Conservation (phyloP, 495 filamentous ascomycete species). For the Polyplosphaeria fusca region DNA sequence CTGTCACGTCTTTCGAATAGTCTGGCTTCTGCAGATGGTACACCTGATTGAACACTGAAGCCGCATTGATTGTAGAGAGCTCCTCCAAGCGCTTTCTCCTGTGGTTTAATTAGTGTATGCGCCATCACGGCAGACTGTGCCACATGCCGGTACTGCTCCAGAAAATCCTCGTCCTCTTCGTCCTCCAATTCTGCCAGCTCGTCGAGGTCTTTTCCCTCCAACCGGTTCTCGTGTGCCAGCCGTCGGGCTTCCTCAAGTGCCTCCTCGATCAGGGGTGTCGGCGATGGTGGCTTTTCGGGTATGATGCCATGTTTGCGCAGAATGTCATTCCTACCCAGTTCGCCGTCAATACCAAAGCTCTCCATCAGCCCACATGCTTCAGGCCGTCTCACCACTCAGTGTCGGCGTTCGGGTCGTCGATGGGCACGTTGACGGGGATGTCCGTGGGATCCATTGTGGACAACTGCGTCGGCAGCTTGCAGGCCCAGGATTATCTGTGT, state of each 20-base stretch:
- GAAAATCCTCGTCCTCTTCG: conserved; percentile 86
- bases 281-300: conserved; percentile 91
- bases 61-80: conserved; percentile 66
- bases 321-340: conserved; percentile 82
- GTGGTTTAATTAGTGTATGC: background rate
- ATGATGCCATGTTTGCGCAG: conserved; percentile 94
- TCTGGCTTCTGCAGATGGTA: conserved; percentile 93
- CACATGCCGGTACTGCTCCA: conserved; percentile 69
- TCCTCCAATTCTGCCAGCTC: conserved; percentile 93
- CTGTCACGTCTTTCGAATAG: conserved; percentile 88
- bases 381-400: conserved; percentile 79
- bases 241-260: conserved; percentile 78
- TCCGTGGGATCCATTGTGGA: conserved; percentile 46
- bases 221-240: conserved; percentile 80
- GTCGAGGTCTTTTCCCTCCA: conserved; percentile 90
- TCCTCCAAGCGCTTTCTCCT: conserved; percentile 80
- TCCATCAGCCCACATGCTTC: background rate
- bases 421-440: conserved; percentile 74
- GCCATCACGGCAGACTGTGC: background rate
- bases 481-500: too few relatives aligned
- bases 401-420: conserved; percentile 93
- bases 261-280: conserved; percentile 92
- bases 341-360: background rate
- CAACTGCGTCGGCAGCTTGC: too few relatives aligned
- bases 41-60: conserved; percentile 79